Evolutionary conservation across 2,329 filamentous ascomycete species (phyloP).

Genomic region (Alternaria ethzedia): DNA sequence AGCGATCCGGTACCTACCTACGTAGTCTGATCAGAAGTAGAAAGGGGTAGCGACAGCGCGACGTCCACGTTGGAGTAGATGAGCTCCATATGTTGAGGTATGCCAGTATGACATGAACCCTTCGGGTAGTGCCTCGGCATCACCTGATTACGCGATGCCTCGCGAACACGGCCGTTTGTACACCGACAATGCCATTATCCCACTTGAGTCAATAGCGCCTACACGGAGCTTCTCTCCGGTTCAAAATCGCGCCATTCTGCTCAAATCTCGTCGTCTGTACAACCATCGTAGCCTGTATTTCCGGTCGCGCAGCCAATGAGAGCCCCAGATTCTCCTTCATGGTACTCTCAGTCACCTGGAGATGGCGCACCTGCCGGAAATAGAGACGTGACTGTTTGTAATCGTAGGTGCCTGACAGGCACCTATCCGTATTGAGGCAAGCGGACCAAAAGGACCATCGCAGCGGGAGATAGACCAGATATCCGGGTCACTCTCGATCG

Average conservation of each 20-base stretch:
- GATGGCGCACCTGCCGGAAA: neutral
- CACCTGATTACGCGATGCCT: slow-evolving; percentile 1
- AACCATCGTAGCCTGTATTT: neutral
- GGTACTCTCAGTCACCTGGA: neutral
- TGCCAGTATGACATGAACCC: neutral
- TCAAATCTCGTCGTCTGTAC: neutral
- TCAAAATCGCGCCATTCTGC: neutral
- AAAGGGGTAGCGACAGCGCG: neutral
- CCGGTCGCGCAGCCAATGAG: neutral
- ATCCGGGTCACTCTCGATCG: neutral
- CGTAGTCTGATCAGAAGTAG: neutral
- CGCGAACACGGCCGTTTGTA: neutral
- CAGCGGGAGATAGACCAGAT: neutral
- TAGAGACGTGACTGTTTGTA: neutral
- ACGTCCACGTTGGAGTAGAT: neutral
- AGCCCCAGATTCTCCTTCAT: neutral
- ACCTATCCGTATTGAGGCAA: neutral
- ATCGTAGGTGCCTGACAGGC: slow-evolving; percentile 1
- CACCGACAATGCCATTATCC: neutral
- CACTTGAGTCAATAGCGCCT: neutral
- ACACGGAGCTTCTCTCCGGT: neutral
- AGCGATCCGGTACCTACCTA: neutral
- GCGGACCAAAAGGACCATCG: neutral
- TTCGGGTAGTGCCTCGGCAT: neutral
- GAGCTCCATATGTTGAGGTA: neutral